These are phyloP conservation scores for Croton laevigatus DNA, from an alignment of 441 rosid species.

Conservation along the genomic window DNA sequence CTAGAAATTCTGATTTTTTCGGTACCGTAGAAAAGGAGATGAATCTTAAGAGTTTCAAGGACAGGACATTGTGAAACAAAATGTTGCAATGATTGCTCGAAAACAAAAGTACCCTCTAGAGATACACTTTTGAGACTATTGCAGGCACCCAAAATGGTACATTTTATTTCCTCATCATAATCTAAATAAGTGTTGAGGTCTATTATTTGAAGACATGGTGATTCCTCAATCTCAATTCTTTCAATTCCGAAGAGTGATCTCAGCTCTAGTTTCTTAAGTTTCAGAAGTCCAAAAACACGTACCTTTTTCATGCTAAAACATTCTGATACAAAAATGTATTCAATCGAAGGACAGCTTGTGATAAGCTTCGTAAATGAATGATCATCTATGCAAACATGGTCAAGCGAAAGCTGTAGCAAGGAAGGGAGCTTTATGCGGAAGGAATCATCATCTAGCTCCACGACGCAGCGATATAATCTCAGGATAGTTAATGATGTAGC, in stretches of 20 bases:
- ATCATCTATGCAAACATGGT: background rate
- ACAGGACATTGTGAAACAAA: background rate
- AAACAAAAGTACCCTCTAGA: background rate
- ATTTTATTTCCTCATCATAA: no score
- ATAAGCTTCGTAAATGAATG: background rate
- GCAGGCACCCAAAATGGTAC: background rate
- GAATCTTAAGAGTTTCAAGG: background rate
- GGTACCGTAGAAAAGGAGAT: background rate
- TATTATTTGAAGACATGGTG: background rate
- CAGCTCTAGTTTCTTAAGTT: background rate
- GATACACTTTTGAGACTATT: background rate
- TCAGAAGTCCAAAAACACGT: background rate
- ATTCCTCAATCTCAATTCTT: background rate
- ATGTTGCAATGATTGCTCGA: background rate
- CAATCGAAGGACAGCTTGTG: background rate
- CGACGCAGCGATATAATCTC: background rate
- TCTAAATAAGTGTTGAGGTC: no score
- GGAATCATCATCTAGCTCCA: background rate
- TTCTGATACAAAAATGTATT: background rate
- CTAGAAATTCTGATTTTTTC: background rate
- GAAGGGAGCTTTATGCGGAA: background rate
- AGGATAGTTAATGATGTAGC: background rate
- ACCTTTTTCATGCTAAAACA: background rate
- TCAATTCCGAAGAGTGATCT: no score
- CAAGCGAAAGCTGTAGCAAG: background rate